Evolutionary conservation across 1,284 basidiomycete genomes (phyloP), one percentile per base, ranked within the genome.

Genomic region (Phylloporus sp.): DNA sequence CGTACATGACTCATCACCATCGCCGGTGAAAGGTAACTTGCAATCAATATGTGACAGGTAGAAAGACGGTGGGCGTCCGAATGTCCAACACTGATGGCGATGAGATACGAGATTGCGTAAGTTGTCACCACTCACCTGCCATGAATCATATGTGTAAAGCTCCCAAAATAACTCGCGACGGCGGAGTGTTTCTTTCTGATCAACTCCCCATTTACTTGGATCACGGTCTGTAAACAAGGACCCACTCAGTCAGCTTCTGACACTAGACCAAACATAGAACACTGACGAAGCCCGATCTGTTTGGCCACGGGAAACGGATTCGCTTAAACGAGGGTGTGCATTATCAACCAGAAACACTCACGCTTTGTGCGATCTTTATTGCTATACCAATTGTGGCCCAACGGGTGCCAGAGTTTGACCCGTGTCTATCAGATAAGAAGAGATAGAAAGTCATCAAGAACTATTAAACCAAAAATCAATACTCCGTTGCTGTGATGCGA

Each of bases 341-440:
- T 68, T 60, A 62, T 71, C 65, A 69, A 65, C 63, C 62, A 65
- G 67, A 70, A 27, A 71, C 39, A 85, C 91, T 84, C 74, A 94
- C 92, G 76, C 90, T 92, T 76, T 94, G 90, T 43, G 88, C 90
- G 66, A 93, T 82, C 80, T 92, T 94, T 68, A 92, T 88, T 25
- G 92, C 89, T 63, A 93, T 85, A 29, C 92, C 92, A 85, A 93
- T 92, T 67, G 91, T 88, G 12, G 88, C 88, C 91, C 91, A 93
- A 47, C 92, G 85, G n/a, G 88, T 86, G 23, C 91, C 91, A 69
- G 89, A 89, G 71, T 85, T 87, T 35, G 86, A 89, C 23, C 91
- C 91, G 76, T 93, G 90, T 70, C 91, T 85, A 79, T 93, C 91
- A 65, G 88, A 85, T 67, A 93, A 81, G 80, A 93, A 93, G 35